Conservation (phyloP, 192 early-diverging fungal species). For the Phycomyces nitens region DNA sequence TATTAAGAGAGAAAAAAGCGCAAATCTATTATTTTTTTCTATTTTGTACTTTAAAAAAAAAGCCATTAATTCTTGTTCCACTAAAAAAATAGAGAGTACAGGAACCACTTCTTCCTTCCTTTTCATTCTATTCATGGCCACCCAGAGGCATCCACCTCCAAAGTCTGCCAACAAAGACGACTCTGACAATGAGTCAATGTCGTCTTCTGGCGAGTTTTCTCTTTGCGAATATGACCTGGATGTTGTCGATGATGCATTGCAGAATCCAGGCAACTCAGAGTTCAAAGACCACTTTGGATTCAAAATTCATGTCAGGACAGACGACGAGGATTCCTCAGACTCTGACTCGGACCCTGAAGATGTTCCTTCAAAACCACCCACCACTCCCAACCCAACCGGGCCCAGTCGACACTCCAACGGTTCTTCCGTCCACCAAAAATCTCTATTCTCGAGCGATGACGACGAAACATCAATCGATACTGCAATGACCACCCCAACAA, state of each 20-base stretch:
- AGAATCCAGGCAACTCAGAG: slow-evolving; percentile 16
- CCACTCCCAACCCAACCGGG: background rate
- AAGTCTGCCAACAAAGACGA: background rate
- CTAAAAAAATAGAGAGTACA: no score
- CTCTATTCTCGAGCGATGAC: slow-evolving; percentile 15
- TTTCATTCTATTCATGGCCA: background rate
- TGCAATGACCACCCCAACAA: slow-evolving; percentile 24
- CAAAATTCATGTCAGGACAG: slow-evolving; percentile 28
- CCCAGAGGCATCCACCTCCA: background rate
- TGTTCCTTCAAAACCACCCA: background rate
- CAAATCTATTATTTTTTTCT: no score
- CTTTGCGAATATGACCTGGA: slow-evolving; percentile 26
- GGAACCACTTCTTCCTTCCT: background rate
- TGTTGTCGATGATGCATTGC: slow-evolving; percentile 26
- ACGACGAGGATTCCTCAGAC: slow-evolving; percentile 26
- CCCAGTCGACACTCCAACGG: background rate
- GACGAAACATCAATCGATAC: slow-evolving; percentile 28
- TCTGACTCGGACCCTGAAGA: slow-evolving; percentile 16
- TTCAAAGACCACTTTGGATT: slow-evolving; percentile 30
- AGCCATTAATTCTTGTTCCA: no score
- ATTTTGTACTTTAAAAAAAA: no score
- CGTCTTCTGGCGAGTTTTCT: background rate
- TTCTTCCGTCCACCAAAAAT: background rate
- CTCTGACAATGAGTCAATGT: background rate
- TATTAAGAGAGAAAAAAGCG: no score